Percentiles rank a stretch among this genome's conserved stretches.
Conservation (phyloP, 225 moss, liverwort and hornwort species). For the Ulota crispa region DNA sequence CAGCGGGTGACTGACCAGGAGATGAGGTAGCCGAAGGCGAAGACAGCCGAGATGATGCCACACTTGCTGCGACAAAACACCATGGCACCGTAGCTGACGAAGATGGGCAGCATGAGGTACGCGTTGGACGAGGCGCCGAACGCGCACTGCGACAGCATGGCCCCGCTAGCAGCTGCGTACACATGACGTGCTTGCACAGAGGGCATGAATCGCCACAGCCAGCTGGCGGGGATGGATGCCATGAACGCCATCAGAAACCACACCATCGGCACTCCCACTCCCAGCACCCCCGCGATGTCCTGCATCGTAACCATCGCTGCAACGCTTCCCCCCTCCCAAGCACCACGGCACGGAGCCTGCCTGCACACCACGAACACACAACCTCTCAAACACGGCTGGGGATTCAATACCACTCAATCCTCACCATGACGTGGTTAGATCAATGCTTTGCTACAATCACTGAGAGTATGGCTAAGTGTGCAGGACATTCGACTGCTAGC, state of each 20-base stretch:
- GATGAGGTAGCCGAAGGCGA: conserved; percentile 62
- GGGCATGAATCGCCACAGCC: conserved; percentile 56
- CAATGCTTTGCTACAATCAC: not conserved
- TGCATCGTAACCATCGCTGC: conserved; percentile 40
- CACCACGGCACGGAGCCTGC: not conserved
- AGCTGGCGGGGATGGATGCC: conserved; percentile 55
- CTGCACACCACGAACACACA: not conserved
- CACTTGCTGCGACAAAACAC: conserved; percentile 35
- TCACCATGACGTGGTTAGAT: not conserved
- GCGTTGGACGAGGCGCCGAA: conserved; percentile 44
- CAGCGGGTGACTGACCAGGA: conserved; percentile 15
- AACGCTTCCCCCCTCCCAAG: not conserved
- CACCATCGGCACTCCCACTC: conserved; percentile 40
- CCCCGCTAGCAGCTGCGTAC: conserved; percentile 60
- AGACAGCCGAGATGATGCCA: conserved; percentile 51
- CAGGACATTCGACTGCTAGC: not conserved
- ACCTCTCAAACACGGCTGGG: not conserved
- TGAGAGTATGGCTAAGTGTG: not conserved
- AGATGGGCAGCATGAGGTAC: conserved; percentile 52
- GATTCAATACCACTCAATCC: not conserved
- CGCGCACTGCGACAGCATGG: conserved; percentile 46
- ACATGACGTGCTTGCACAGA: conserved; percentile 39
- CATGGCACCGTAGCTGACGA: conserved; percentile 55
- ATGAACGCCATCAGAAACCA: conserved; percentile 53
- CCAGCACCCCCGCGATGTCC: conserved; percentile 29